Percentiles rank a stretch among this genome's conserved stretches.
Conservation (phyloP, 352 stramenopile genomes). For the Phytophthora uliginosa region DNA sequence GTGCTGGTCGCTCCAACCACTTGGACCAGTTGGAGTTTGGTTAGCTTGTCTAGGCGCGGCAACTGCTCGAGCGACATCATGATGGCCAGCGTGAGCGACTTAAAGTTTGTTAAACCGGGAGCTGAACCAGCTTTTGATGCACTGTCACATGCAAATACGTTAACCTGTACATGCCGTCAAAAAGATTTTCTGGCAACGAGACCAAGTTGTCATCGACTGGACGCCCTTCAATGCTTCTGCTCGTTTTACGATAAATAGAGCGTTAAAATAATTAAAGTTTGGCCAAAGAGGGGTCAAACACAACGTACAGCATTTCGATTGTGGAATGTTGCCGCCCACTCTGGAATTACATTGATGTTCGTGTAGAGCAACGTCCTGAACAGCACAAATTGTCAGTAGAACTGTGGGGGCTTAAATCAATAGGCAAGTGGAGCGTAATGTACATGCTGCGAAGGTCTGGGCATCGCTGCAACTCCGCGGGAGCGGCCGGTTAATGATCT, state of each 20-base stretch:
- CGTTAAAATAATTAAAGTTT: not conserved
- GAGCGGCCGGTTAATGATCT: conserved; percentile 37
- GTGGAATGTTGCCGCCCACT: conserved; percentile 19
- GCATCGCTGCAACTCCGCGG: conserved; percentile 25
- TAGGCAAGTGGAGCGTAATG: too few relatives aligned
- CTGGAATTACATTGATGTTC: conserved; percentile 21
- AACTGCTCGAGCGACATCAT: conserved; percentile 9
- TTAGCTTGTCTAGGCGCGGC: conserved; percentile 13
- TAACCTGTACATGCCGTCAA: conserved; percentile 34
- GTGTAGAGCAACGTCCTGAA: conserved; percentile 31
- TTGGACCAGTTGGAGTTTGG: conserved; percentile 18
- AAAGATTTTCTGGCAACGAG: conserved; percentile 31
- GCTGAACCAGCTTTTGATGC: conserved; percentile 12
- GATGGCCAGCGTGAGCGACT: conserved; percentile 24
- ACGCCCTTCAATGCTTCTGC: conserved; percentile 38
- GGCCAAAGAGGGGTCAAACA: not conserved
- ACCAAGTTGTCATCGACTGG: conserved; percentile 15
- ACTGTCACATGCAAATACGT: conserved; percentile 35
- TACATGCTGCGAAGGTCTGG: conserved; percentile 28
- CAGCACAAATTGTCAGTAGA: not conserved
- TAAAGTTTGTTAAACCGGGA: conserved; percentile 28
- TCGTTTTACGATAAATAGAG: not conserved
- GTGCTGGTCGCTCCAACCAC: not conserved
- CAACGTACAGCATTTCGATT: conserved; percentile 38
- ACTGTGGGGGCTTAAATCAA: not conserved